Conservation (phyloP, 1,284 basidiomycete species). For the Malassezia sp. region DNA sequence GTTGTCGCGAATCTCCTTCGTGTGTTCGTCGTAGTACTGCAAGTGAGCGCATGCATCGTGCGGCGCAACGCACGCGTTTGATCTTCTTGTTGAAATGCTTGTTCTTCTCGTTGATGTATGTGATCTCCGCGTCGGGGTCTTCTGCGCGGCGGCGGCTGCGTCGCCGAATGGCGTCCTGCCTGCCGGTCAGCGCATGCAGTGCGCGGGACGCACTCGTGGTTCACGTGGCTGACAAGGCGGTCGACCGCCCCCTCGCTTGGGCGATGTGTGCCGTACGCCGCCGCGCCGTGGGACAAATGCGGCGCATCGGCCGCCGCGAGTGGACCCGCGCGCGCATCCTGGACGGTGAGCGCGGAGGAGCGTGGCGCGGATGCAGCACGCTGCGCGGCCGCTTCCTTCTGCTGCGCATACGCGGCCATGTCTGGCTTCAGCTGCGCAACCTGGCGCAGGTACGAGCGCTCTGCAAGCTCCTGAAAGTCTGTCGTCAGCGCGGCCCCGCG, state of each 20-base stretch:
- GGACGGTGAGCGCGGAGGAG: not conserved
- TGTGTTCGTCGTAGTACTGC: conserved; percentile 88
- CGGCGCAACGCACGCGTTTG: conserved; percentile 52
- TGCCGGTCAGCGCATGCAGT: not conserved
- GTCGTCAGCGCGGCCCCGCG: conserved; percentile 2
- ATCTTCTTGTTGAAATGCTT: conserved; percentile 99
- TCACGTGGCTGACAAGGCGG: conserved; percentile 78
- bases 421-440: conserved; percentile 76
- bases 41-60: not conserved
- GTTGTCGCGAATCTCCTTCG: conserved; percentile 55
- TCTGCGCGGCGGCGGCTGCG: conserved; percentile 75
- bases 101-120: conserved; percentile 97
- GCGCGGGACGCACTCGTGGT: conserved; percentile 65
- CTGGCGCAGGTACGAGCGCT: conserved; percentile 80
- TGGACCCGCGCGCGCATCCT: not conserved
- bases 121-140: conserved; percentile 86
- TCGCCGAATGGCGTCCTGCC: conserved; percentile 49
- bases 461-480: conserved; percentile 82
- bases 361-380: not conserved
- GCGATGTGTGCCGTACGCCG: conserved; percentile 73
- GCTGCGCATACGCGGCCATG: conserved; percentile 66
- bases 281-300: not conserved
- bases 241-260: conserved; percentile 90
- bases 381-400: conserved; percentile 57
- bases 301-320: conserved; percentile 1